A percentile compares a stretch with the other conserved stretches of the same genome.
phyloP scores from a whole-genome alignment of 495 filamentous ascomycete species.

The Cryomyces minteri region DNA sequence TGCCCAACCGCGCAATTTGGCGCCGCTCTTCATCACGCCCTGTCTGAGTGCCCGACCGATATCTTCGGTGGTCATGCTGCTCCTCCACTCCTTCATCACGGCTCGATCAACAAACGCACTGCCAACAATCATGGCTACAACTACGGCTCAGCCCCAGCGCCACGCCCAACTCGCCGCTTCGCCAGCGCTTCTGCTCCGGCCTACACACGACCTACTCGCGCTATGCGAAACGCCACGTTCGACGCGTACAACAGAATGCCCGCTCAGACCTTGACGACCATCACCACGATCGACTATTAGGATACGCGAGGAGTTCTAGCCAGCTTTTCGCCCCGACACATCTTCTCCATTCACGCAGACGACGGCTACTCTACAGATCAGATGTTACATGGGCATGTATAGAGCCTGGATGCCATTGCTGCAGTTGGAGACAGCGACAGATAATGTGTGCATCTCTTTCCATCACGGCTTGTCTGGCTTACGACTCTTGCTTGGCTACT shows the following conservation, averaged over 20 bases:
- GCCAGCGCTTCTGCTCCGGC: slow-evolving; percentile 3
- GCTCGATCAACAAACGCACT: slow-evolving; percentile 9
- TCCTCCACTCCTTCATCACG: slow-evolving; percentile 12
- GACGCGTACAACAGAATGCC: not conserved
- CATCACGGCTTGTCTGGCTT: too few species aligned
- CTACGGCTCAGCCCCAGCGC: slow-evolving; percentile 4
- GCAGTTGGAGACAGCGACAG: too few species aligned
- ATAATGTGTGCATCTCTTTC: too few species aligned
- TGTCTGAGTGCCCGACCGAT: slow-evolving; percentile 13
- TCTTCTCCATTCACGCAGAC: too few species aligned
- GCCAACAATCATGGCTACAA: slow-evolving; percentile 2
- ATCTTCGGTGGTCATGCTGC: not conserved
- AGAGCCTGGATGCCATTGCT: too few species aligned
- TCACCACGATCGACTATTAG: too few species aligned
- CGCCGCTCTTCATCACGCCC: slow-evolving; percentile 17
- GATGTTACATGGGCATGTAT: too few species aligned
- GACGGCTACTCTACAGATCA: too few species aligned
- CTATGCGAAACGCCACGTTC: not conserved
- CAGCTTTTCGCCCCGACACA: too few species aligned
- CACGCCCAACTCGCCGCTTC: slow-evolving; percentile 2
- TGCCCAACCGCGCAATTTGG: slow-evolving; percentile 21
- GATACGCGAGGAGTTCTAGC: too few species aligned
- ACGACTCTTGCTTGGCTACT: too few species aligned
- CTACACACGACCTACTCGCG: slow-evolving; percentile 9
- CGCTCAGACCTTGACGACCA: too few species aligned